Evolutionary conservation across 345 rosid genomes (phyloP).

Genomic region (Euclidium syriacum): DNA sequence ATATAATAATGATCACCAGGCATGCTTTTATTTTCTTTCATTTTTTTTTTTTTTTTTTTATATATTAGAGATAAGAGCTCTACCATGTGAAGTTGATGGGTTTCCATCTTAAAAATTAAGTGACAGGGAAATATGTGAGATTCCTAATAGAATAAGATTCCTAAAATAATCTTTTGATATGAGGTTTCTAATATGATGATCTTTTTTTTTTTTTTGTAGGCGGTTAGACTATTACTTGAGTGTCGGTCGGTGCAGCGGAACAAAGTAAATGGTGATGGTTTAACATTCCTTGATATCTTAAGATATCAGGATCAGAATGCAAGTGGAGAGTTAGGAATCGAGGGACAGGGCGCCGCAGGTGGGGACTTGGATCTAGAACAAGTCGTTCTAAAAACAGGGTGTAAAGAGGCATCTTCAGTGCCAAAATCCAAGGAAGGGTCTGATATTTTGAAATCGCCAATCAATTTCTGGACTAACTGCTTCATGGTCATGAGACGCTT

Average conservation of each 20-base stretch:
- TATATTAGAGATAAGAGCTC: too few relatives aligned
- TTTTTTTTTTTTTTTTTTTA: neutral
- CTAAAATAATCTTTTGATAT: neutral
- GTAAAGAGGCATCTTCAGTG: neutral
- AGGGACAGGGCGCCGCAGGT: neutral
- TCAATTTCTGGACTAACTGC: neutral
- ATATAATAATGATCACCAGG: constrained; percentile 17
- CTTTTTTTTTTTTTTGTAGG: neutral
- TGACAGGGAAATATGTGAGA: neutral
- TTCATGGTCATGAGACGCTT: neutral
- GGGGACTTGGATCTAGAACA: neutral
- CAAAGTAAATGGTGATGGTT: neutral
- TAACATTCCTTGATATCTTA: neutral
- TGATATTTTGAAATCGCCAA: neutral
- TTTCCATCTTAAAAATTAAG: neutral
- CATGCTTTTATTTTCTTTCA: neutral
- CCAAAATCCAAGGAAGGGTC: neutral
- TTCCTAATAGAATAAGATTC: neutral
- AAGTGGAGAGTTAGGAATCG: neutral
- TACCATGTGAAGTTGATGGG: neutral
- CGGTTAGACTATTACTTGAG: neutral
- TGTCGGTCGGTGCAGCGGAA: neutral
- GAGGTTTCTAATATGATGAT: neutral
- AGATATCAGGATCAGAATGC: neutral
- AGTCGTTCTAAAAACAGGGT: neutral